Evolutionary conservation across 352 stramenopile species (phyloP).

Genomic region (Globisporangium cederbergense): DNA sequence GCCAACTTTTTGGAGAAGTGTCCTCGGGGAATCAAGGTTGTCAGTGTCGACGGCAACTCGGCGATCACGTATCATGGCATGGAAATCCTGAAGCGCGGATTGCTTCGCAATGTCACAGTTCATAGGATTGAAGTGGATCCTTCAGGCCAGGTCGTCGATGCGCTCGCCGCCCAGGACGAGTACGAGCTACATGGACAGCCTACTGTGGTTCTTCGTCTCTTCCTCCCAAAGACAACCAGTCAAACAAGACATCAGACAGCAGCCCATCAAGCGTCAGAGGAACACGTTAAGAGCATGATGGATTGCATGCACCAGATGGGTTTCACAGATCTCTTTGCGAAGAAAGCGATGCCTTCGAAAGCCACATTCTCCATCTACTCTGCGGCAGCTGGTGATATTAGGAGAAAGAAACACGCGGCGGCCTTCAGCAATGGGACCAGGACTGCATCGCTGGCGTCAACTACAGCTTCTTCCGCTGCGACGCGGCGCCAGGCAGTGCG

Average conservation of each 20-base stretch:
- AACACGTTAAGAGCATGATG: slow-evolving; percentile 17
- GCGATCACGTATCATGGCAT: slow-evolving; percentile 34
- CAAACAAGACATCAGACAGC: not conserved
- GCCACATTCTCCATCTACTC: slow-evolving; percentile 10
- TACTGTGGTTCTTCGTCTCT: slow-evolving; percentile 13
- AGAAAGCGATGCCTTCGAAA: not conserved
- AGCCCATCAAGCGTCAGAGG: slow-evolving; percentile 7
- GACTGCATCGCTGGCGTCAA: not conserved
- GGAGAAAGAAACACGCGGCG: not conserved
- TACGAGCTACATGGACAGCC: slow-evolving; percentile 20
- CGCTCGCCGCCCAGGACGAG: slow-evolving; percentile 14
- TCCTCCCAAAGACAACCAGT: slow-evolving; percentile 9
- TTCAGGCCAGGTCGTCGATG: slow-evolving; percentile 16
- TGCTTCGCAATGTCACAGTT: slow-evolving; percentile 29
- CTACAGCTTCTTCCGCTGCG: not conserved
- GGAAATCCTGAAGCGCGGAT: slow-evolving; percentile 22
- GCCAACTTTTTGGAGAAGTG: slow-evolving; percentile 42
- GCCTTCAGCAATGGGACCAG: not conserved
- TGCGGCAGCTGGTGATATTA: not conserved
- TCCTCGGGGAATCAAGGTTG: slow-evolving; percentile 17
- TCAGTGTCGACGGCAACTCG: slow-evolving; percentile 33
- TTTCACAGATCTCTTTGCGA: slow-evolving; percentile 2
- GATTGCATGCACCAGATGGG: slow-evolving; percentile 16
- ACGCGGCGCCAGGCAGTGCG: slow-evolving; percentile 16
- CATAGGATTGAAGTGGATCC: slow-evolving; percentile 27